Conservation (phyloP, 73 alveolate genomes). For the Paramecium sonneborni region DNA sequence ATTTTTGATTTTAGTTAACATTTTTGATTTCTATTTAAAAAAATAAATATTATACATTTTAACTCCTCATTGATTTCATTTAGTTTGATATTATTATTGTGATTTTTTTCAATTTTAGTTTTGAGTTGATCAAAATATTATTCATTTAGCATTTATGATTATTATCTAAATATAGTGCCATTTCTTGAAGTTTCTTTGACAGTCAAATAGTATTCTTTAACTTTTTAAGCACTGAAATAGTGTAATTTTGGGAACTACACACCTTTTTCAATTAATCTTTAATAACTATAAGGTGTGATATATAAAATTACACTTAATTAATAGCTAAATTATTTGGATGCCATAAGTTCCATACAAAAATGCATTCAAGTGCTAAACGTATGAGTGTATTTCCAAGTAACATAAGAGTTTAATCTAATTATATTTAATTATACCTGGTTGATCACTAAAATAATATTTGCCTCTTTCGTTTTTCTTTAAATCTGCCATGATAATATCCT, state of each 20-base stretch:
- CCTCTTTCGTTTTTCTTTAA: conserved; percentile 16
- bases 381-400: conserved; percentile 10
- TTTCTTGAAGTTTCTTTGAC: neutral
- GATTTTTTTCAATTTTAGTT: neutral
- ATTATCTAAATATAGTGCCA: neutral
- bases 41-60: neutral
- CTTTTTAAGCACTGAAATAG: conserved; percentile 24
- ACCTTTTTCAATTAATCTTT: neutral
- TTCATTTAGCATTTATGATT: neutral
- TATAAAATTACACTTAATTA: neutral
- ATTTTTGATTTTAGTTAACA: neutral
- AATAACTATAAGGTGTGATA: neutral
- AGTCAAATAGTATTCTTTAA: conserved; percentile 15
- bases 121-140: neutral
- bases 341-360: conserved; percentile 47
- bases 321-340: conserved; percentile 1
- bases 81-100: neutral
- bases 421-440: neutral
- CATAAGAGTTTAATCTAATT: neutral
- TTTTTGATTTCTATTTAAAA: neutral
- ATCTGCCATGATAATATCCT: neutral
- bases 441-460: neutral
- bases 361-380: neutral
- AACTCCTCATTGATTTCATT: conserved; percentile 7
- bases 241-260: conserved; percentile 47